Percentiles rank a stretch among this genome's conserved stretches.
These are phyloP conservation scores for Yarrowia deformans DNA, from an alignment of 805 yeast genomes.

Conservation along the genomic window DNA sequence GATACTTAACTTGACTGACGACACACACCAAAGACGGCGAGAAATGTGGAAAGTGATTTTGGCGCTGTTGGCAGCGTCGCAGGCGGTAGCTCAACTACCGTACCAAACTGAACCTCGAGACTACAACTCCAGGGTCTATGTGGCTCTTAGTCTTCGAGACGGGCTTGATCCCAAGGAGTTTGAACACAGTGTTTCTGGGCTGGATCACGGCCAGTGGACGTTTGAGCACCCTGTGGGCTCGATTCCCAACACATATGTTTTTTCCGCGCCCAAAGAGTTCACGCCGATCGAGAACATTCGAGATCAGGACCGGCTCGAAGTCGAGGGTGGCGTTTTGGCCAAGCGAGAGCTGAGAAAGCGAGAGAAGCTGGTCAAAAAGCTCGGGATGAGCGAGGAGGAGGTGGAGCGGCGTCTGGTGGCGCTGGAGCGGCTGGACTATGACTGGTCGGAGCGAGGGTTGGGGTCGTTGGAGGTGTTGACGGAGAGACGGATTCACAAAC, in stretches of 20 bases:
- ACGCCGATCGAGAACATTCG: conserved; percentile 35
- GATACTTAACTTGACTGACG: too few species aligned
- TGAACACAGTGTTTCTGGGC: not conserved
- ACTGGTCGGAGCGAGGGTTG: conserved; percentile 13
- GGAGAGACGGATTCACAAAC: conserved; percentile 2
- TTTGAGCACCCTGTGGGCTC: conserved; percentile 74
- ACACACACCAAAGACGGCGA: too few species aligned
- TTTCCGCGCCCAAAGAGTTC: conserved; percentile 57
- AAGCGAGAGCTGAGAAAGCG: conserved; percentile 12
- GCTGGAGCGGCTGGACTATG: conserved; percentile 13
- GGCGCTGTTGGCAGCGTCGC: conserved; percentile 10
- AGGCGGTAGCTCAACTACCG: conserved; percentile 1
- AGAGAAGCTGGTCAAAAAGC: not conserved
- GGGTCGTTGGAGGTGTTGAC: conserved; percentile 9
- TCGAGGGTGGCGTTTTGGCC: not conserved
- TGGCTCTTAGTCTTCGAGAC: conserved; percentile 27
- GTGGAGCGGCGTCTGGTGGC: conserved; percentile 5
- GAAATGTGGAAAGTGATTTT: not conserved
- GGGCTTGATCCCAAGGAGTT: conserved; percentile 16
- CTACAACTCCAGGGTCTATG: conserved; percentile 12
- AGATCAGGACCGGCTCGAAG: conserved; percentile 9
- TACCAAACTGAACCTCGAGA: not conserved
- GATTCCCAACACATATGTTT: conserved; percentile 67
- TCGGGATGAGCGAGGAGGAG: conserved; percentile 24
- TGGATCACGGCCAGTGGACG: conserved; percentile 52